Conservation (phyloP, 2,329 filamentous ascomycete species). For the Aureobasidium sp. region DNA sequence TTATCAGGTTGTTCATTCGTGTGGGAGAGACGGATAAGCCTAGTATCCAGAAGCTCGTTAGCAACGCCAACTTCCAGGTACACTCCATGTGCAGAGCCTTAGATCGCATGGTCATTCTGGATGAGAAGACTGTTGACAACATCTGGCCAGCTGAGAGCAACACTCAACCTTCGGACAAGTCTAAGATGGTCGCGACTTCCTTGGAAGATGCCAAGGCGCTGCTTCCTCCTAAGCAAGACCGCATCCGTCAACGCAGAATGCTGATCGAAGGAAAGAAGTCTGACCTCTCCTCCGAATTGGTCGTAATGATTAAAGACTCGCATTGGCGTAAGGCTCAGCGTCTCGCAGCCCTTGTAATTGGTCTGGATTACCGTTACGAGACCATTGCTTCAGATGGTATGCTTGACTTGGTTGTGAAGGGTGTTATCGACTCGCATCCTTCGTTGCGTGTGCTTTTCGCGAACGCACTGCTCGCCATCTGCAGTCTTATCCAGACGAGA, state of each 20-base stretch:
- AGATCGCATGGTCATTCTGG: slow-evolving; percentile 77
- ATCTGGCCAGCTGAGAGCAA: slow-evolving; percentile 54
- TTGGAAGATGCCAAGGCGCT: slow-evolving; percentile 51
- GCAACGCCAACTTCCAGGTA: slow-evolving; percentile 73
- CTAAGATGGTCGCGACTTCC: slow-evolving; percentile 27
- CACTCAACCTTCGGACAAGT: slow-evolving; percentile 15
- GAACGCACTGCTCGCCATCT: slow-evolving; percentile 66
- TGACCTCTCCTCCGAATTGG: slow-evolving; percentile 71
- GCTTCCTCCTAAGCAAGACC: slow-evolving; percentile 62
- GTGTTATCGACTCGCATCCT: slow-evolving; percentile 85
- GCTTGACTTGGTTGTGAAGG: slow-evolving; percentile 72
- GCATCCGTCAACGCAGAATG: slow-evolving; percentile 66
- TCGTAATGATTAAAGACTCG: slow-evolving; percentile 66
- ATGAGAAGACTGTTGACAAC: slow-evolving; percentile 61
- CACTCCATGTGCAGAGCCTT: slow-evolving; percentile 87
- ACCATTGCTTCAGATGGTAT: slow-evolving; percentile 74
- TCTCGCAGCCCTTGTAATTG: slow-evolving; percentile 84
- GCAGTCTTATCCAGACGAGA: slow-evolving; percentile 80
- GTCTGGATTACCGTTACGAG: slow-evolving; percentile 86
- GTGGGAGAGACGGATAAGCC: slow-evolving; percentile 87
- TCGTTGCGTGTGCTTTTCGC: slow-evolving; percentile 75
- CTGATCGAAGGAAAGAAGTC: slow-evolving; percentile 80
- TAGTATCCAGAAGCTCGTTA: slow-evolving; percentile 84
- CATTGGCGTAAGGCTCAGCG: slow-evolving; percentile 96
- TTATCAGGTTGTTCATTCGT: slow-evolving; percentile 84